Conservation (phyloP, 768 basidiomycete genomes). For the Hygrophorus russula region DNA sequence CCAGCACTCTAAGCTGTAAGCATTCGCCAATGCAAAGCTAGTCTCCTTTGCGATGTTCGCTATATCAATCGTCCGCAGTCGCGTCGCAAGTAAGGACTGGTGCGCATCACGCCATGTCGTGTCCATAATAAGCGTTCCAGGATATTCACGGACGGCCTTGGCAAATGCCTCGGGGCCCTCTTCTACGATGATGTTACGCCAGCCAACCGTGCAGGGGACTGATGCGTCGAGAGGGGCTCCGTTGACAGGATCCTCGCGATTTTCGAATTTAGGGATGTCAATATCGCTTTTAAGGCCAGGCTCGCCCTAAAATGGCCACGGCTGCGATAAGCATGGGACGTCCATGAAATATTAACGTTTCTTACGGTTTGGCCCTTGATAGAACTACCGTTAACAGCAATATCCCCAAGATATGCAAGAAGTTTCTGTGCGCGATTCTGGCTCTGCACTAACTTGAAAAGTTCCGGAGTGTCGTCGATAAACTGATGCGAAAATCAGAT, state of each 20-base stretch:
- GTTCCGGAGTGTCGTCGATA: slow-evolving; percentile 98
- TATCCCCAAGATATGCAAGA: slow-evolving; percentile 91
- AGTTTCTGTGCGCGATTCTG: slow-evolving; percentile 98
- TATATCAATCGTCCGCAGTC: slow-evolving; percentile 93
- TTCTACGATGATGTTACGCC: slow-evolving; percentile 98
- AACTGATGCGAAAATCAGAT: slow-evolving; percentile 41
- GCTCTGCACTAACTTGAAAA: slow-evolving; percentile 96
- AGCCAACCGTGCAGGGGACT: slow-evolving; percentile 77
- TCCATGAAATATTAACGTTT: background rate
- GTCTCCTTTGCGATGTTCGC: slow-evolving; percentile 98
- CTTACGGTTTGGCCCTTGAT: slow-evolving; percentile 85
- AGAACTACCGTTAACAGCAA: slow-evolving; percentile 95
- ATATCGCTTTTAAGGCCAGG: slow-evolving; percentile 90
- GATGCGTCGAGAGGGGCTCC: slow-evolving; percentile 69
- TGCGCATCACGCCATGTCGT: slow-evolving; percentile 99
- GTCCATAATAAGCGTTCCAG: slow-evolving; percentile 93
- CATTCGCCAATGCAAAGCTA: slow-evolving; percentile 86
- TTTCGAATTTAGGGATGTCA: slow-evolving; percentile 68
- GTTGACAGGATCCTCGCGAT: slow-evolving; percentile 60
- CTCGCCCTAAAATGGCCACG: slow-evolving; percentile 46
- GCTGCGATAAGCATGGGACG: background rate
- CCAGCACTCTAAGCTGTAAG: slow-evolving; percentile 98
- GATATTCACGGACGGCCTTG: slow-evolving; percentile 93
- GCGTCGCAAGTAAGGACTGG: slow-evolving; percentile 93
- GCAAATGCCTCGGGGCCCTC: slow-evolving; percentile 97